Evolutionary conservation across 306 rosid species (phyloP), one percentile per base, ranked within the genome.

Genomic region (Cicer yamashitae): DNA sequence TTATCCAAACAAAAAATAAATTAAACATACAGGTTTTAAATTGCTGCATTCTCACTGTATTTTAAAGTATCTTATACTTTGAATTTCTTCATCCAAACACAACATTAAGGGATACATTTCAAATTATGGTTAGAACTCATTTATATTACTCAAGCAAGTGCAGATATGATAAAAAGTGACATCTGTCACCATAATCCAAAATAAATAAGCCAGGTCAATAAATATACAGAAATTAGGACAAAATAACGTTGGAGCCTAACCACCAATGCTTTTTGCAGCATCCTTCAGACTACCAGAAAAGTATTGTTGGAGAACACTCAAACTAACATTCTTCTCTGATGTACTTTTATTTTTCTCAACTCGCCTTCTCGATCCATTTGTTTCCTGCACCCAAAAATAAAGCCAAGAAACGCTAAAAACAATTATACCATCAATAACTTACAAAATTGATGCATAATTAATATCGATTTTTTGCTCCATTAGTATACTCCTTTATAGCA

Each of bases 271-370:
- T 79, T 86, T 93, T 71, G 98, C 97, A 38, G 98, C 98, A 77
- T 93, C 96, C 96, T 89, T 93, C 62, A 93, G 91, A 78, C 96
- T 91, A 61, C 98, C 97, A 74, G 97, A 91, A 79, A 93, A 93
- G 82, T 93, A 83, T 70, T 86, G 98, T 69, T 88, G 97, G 62
- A 93, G 96, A 70, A 93, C 93, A 61, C 84, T 84, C 84, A 91
- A 86, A 86, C 97, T 91, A 85, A 93, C 91, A 71, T 75, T 91
- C 87, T 86, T 93, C 86, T 91, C 91, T 41, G 85, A 70, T 50
- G 88, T 80, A 70, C 75, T 82, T 66, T 82, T 84, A 66, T 80
- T 91, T 82, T 88, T 91, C 84, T 85, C 86, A 6, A 48, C 75
- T 70, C 77, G 90, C 78, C 83, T 81, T 79, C 81, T 80, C 48